Conservation (phyloP, 1,284 basidiomycete species). For the Ganoderma meredithae region DNA sequence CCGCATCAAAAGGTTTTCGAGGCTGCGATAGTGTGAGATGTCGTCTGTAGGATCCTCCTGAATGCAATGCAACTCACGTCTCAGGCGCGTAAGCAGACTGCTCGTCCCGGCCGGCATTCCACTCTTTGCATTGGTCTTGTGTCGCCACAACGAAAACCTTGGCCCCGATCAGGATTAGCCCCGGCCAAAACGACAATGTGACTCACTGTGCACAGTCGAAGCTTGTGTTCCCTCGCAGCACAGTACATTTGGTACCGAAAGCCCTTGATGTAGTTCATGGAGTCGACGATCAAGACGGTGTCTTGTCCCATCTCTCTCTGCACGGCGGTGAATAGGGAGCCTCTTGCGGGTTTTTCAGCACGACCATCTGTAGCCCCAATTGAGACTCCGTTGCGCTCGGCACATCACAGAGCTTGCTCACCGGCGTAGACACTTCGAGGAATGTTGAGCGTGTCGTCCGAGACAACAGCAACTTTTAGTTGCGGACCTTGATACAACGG, state of each 20-base stretch:
- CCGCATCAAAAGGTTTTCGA: slow-evolving; percentile 82
- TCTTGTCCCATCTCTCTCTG: slow-evolving; percentile 78
- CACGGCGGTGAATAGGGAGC: slow-evolving; percentile 47
- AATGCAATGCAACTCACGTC: slow-evolving; percentile 63
- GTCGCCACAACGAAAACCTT: slow-evolving; percentile 76
- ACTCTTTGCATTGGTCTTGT: slow-evolving; percentile 80
- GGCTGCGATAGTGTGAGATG: neutral
- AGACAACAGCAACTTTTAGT: slow-evolving; percentile 72
- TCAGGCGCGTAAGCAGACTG: slow-evolving; percentile 46
- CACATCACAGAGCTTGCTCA: slow-evolving; percentile 45
- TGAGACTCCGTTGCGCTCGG: neutral
- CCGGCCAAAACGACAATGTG: neutral
- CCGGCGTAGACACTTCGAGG: slow-evolving; percentile 78
- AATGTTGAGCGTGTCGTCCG: slow-evolving; percentile 80
- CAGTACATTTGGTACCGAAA: slow-evolving; percentile 99
- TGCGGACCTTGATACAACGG: slow-evolving; percentile 59
- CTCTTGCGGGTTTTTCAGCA: slow-evolving; percentile 26
- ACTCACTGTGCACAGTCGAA: slow-evolving; percentile 86
- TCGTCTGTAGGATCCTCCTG: neutral
- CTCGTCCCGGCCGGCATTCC: slow-evolving; percentile 61
- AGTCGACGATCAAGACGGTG: slow-evolving; percentile 74
- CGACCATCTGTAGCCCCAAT: slow-evolving; percentile 64
- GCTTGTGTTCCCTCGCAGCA: slow-evolving; percentile 87
- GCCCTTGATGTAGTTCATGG: slow-evolving; percentile 96
- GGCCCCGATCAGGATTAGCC: slow-evolving; percentile 17